A percentile compares a stretch with the other conserved stretches of the same genome.
Conservation (phyloP, 257 asterid species). For the Solanum sitiens region DNA sequence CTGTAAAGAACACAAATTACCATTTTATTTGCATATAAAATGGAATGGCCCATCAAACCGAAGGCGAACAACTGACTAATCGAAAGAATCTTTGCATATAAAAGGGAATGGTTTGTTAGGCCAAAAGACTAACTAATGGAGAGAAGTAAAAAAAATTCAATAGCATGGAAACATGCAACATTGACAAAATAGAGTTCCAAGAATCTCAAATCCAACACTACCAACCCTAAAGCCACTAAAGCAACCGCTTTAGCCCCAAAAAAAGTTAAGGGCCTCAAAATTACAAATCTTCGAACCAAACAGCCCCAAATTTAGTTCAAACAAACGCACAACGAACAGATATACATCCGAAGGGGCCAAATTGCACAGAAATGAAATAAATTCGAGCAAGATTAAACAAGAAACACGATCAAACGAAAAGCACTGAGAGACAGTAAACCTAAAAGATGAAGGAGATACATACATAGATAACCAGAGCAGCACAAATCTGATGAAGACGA, state of each 20-base stretch:
- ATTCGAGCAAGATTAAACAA: background rate
- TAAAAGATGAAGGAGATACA: background rate
- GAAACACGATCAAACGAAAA: background rate
- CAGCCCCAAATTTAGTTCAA: background rate
- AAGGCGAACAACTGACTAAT: background rate
- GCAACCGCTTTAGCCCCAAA: background rate
- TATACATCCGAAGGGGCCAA: background rate
- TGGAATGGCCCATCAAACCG: background rate
- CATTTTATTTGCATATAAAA: background rate
- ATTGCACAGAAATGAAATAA: background rate
- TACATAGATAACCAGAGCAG: background rate
- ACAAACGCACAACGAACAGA: background rate
- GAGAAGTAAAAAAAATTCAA: background rate
- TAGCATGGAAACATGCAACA: background rate
- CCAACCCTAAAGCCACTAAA: background rate
- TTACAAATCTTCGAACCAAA: background rate
- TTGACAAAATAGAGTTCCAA: background rate
- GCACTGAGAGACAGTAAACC: background rate
- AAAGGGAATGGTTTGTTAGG: background rate
- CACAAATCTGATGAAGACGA: background rate
- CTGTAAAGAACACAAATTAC: background rate
- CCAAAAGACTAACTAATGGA: background rate
- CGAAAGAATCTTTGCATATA: background rate
- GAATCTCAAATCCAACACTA: background rate
- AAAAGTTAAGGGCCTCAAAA: background rate